Conservation (phyloP, 129 eudicot species). For the Kitagawia praeruptora region DNA sequence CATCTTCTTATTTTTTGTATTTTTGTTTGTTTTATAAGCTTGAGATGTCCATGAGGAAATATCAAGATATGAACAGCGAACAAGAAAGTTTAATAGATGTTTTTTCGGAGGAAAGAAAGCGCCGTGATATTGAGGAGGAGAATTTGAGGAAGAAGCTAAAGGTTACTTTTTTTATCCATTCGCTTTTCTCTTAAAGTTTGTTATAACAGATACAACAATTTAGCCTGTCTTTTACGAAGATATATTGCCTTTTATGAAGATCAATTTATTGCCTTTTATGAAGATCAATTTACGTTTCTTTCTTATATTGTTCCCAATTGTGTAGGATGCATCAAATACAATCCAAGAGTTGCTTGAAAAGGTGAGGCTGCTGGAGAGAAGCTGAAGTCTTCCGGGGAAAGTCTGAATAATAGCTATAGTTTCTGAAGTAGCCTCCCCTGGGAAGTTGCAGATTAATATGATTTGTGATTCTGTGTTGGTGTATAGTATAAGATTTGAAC, state of each 20-base stretch:
- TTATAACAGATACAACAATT: background rate
- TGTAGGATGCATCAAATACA: slow-evolving; percentile 56
- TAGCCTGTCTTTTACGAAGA: background rate
- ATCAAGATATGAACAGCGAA: slow-evolving; percentile 42
- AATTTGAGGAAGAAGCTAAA: slow-evolving; percentile 50
- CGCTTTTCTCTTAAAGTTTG: background rate
- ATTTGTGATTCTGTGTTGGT: background rate
- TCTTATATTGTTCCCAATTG: background rate
- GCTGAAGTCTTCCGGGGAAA: slow-evolving; percentile 14
- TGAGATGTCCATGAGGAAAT: slow-evolving; percentile 30
- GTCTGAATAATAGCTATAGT: background rate
- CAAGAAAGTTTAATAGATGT: slow-evolving; percentile 59
- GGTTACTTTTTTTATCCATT: slow-evolving; percentile 20
- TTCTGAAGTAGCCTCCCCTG: background rate
- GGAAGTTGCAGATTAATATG: background rate
- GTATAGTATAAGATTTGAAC: background rate
- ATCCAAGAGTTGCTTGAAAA: slow-evolving; percentile 50
- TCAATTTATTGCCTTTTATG: too few relatives aligned
- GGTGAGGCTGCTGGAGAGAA: slow-evolving; percentile 43
- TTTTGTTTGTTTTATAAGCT: slow-evolving; percentile 34
- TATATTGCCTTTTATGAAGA: too few relatives aligned
- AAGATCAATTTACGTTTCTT: background rate
- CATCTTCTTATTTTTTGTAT: background rate
- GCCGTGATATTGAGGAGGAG: slow-evolving; percentile 65
- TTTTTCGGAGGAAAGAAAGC: slow-evolving; percentile 71